These are phyloP conservation scores for Epithele typhae DNA, from an alignment of 768 basidiomycete species.

Conservation along the genomic window DNA sequence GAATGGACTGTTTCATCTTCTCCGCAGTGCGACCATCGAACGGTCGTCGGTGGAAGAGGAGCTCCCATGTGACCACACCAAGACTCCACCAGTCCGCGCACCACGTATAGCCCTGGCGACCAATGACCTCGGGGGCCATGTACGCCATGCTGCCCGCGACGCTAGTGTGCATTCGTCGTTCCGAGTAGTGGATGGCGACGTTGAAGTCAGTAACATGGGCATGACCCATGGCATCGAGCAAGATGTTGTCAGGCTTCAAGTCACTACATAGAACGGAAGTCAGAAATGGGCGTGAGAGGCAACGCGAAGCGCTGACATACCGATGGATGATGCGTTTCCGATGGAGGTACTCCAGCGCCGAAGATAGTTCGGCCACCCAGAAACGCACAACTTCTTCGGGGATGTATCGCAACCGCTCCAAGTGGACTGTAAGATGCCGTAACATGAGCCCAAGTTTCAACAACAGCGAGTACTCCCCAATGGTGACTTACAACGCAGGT, in stretches of 20 bases:
- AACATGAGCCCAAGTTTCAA: too few relatives aligned
- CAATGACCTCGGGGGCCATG: conserved; percentile 98
- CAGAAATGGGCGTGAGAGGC: conserved; percentile 1
- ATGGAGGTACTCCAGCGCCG: conserved; percentile 87
- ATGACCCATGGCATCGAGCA: conserved; percentile 90
- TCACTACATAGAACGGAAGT: conserved; percentile 50
- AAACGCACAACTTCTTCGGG: conserved; percentile 74
- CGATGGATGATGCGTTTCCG: conserved; percentile 91
- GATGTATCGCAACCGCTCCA: conserved; percentile 67
- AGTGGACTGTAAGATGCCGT: conserved; percentile 56
- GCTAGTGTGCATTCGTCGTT: conserved; percentile 80
- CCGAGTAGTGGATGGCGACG: conserved; percentile 96
- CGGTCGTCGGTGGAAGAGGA: conserved; percentile 78
- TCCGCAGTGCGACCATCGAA: conserved; percentile 90
- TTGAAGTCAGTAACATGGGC: conserved; percentile 99
- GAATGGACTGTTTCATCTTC: conserved; percentile 82
- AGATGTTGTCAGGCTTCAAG: conserved; percentile 95
- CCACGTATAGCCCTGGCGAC: conserved; percentile 89
- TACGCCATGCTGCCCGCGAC: conserved; percentile 99
- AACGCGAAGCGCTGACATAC: conserved; percentile 38
- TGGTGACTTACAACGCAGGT: conserved; percentile 70
- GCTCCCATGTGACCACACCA: conserved; percentile 85
- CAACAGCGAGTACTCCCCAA: too few relatives aligned
- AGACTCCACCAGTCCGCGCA: conserved; percentile 96
- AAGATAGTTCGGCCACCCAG: conserved; percentile 85